Conservation (phyloP, 768 basidiomycete species). For the Russula griseocarnosa region DNA sequence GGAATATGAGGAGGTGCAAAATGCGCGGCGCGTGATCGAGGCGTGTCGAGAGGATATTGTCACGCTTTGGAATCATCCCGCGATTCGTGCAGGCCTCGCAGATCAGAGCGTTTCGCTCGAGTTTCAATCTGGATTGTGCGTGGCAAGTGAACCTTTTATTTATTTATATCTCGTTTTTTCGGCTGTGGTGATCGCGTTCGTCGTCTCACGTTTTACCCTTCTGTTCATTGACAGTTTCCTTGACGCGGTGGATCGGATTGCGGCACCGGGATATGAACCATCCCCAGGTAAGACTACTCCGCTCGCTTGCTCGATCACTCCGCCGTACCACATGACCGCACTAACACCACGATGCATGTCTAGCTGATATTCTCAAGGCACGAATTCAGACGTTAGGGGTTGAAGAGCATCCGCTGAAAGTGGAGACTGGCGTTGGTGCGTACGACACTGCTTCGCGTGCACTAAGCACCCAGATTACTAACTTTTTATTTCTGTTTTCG, state of each 20-base stretch:
- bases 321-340: background rate
- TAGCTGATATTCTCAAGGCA: constrained; percentile 62
- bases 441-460: constrained; percentile 2
- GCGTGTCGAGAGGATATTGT: constrained; percentile 54
- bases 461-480: background rate
- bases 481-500: background rate
- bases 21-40: constrained; percentile 45
- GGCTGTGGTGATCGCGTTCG: background rate
- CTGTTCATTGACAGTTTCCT: constrained; percentile 46
- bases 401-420: constrained; percentile 55
- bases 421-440: constrained; percentile 41
- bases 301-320: background rate
- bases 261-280: constrained; percentile 49
- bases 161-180: background rate
- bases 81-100: constrained; percentile 43
- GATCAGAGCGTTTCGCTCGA: constrained; percentile 46
- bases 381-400: constrained; percentile 61
- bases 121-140: constrained; percentile 62
- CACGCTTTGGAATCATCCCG: constrained; percentile 48
- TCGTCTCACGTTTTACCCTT: too few species aligned
- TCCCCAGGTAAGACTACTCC: constrained; percentile 41
- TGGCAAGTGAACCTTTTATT: constrained; percentile 24
- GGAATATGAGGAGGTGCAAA: constrained; percentile 39
- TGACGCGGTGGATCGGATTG: constrained; percentile 50
- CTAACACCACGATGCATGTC: background rate